Percentiles rank a stretch among this genome's conserved stretches.
These are phyloP conservation scores for Rhodocollybia butyracea DNA, from an alignment of 768 basidiomycete species.

Conservation along the genomic window DNA sequence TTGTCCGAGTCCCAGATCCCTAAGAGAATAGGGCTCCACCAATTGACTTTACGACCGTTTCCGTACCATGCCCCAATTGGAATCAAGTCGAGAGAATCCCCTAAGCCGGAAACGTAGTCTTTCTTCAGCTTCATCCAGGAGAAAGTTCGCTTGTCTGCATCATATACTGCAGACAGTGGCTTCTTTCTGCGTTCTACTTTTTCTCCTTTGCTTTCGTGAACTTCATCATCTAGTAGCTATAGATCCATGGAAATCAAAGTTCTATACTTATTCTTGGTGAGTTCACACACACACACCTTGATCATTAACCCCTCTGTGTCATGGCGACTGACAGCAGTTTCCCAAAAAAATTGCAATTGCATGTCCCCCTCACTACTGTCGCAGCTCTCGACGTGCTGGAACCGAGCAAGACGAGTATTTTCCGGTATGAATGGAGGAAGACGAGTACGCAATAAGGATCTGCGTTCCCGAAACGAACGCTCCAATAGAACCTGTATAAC, in stretches of 20 bases:
- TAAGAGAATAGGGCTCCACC: conserved; percentile 91
- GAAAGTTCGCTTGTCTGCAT: conserved; percentile 82
- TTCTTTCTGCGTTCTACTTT: conserved; percentile 50
- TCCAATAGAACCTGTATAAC: conserved; percentile 64
- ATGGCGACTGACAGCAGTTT: conserved; percentile 62
- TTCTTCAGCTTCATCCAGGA: conserved; percentile 94
- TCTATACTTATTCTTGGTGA: conserved; percentile 4
- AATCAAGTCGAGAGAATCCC: conserved; percentile 72
- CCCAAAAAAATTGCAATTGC: conserved; percentile 74
- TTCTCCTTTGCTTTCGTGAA: conserved; percentile 31
- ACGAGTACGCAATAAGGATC: conserved; percentile 56
- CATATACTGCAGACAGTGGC: conserved; percentile 81
- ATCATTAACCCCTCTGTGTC: conserved; percentile 84
- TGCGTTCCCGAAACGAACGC: conserved; percentile 67
- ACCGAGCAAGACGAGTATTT: conserved; percentile 50
- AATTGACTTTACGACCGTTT: conserved; percentile 81
- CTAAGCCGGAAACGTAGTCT: conserved; percentile 79
- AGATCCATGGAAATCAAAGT: conserved; percentile 9
- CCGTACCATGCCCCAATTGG: conserved; percentile 88
- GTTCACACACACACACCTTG: conserved; percentile 49
- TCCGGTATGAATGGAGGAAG: conserved; percentile 53
- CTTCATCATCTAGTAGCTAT: conserved; percentile 64
- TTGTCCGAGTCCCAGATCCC: conserved; percentile 66
- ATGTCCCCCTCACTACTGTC: conserved; percentile 61
- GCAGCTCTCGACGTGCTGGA: conserved; percentile 72